phyloP scores from a whole-genome alignment of 208 protist genomes.

The Sergeia podlipaevii region DNA sequence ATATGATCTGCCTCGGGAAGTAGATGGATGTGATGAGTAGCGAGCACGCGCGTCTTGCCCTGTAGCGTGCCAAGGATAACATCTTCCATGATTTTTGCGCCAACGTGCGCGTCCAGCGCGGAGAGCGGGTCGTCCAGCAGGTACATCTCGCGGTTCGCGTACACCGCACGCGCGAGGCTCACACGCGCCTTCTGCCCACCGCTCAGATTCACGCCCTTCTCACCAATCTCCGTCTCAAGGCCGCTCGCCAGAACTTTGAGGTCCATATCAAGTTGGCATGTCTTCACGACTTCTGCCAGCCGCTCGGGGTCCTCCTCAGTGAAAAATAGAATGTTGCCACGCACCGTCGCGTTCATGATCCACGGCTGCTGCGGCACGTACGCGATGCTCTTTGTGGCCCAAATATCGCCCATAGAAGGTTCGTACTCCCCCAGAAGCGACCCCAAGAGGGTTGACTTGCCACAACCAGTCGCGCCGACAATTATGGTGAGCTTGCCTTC shows the following conservation, averaged over 20 bases:
- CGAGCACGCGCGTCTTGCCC: conserved; percentile 87
- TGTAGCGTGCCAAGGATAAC: conserved; percentile 51
- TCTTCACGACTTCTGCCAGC: conserved; percentile 39
- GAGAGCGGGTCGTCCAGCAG: conserved; percentile 92
- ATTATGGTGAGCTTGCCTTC: conserved; percentile 42
- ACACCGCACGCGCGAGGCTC: conserved; percentile 83
- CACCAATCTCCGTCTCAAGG: conserved; percentile 87
- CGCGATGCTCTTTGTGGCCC: conserved; percentile 42
- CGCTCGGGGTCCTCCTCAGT: conserved; percentile 31
- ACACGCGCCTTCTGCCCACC: conserved; percentile 90
- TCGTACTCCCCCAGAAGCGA: conserved; percentile 37
- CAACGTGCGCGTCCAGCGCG: conserved; percentile 91
- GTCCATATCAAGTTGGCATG: conserved; percentile 83
- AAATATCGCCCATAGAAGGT: conserved; percentile 30
- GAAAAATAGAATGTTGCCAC: conserved; percentile 93
- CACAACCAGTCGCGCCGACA: conserved; percentile 64
- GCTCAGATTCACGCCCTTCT: conserved; percentile 86
- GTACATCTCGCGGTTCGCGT: conserved; percentile 80
- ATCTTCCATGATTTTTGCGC: conserved; percentile 36
- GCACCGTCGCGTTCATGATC: conserved; percentile 91
- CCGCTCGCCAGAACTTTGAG: conserved; percentile 72
- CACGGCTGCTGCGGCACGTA: conserved; percentile 92
- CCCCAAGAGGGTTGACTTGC: conserved; percentile 69
- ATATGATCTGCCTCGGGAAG: conserved; percentile 76
- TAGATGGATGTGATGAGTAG: conserved; percentile 94